Percentiles rank a stretch among this genome's conserved stretches.
Conservation (phyloP, 1,139 yeast genomes). For the Magnusiomyces suaveolens region DNA sequence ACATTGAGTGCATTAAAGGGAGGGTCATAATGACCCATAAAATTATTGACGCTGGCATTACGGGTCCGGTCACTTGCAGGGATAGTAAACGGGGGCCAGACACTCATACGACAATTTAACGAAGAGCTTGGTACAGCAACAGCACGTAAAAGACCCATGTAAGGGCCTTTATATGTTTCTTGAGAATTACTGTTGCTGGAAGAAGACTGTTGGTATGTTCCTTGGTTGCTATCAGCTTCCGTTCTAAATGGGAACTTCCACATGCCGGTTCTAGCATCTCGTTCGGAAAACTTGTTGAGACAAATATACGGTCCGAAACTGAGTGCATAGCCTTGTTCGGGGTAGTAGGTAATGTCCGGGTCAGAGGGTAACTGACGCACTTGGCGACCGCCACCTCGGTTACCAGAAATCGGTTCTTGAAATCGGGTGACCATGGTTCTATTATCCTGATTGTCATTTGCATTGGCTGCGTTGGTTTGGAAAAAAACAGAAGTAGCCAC, state of each 20-base stretch:
- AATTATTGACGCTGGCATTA: constrained; percentile 20
- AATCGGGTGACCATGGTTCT: not conserved
- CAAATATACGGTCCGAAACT: constrained; percentile 10
- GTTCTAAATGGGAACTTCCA: constrained; percentile 9
- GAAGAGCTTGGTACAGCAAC: constrained; percentile 16
- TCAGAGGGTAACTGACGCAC: not conserved
- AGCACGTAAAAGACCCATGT: constrained; percentile 17
- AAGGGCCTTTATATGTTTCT: constrained; percentile 7
- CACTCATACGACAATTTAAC: constrained; percentile 19
- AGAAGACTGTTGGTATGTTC: not conserved
- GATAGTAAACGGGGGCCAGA: constrained; percentile 23
- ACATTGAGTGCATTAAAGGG: not conserved
- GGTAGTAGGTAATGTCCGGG: not conserved
- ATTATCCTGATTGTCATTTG: not conserved
- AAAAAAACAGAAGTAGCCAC: not conserved
- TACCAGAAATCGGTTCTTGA: not conserved
- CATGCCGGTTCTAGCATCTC: constrained; percentile 10
- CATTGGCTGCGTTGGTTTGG: constrained; percentile 2
- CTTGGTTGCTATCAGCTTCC: too few relatives aligned
- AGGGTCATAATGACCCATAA: constrained; percentile 18
- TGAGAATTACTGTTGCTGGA: not conserved
- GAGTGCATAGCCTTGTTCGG: not conserved
- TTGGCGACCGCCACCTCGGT: not conserved
- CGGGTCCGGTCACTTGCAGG: constrained; percentile 21
- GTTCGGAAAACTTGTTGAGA: constrained; percentile 5